Conservation (phyloP, 805 yeast genomes). For the Starmera amethionina region DNA sequence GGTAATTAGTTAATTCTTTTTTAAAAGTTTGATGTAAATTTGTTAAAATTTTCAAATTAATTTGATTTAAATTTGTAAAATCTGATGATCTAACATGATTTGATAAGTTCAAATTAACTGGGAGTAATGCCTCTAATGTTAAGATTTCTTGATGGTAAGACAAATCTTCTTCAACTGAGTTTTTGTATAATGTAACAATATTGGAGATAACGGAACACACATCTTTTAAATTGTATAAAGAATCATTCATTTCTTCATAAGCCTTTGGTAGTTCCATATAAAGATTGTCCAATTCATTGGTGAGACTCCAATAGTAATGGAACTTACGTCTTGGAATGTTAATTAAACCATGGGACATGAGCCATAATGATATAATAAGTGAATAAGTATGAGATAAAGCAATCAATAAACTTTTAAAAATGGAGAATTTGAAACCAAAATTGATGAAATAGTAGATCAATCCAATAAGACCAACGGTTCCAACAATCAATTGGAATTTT, state of each 20-base stretch:
- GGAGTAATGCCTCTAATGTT: slow-evolving; percentile 5
- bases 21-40: slow-evolving; percentile 43
- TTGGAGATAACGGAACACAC: slow-evolving; percentile 41
- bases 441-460: slow-evolving; percentile 48
- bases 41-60: slow-evolving; percentile 34
- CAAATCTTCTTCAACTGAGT: slow-evolving; percentile 7
- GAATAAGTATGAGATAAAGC: slow-evolving; percentile 75
- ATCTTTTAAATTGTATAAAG: slow-evolving; percentile 53
- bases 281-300: slow-evolving; percentile 22
- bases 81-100: slow-evolving; percentile 17
- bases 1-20: slow-evolving; percentile 37
- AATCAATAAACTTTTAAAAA: slow-evolving; percentile 57
- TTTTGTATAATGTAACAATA: slow-evolving; percentile 28
- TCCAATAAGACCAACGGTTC: slow-evolving; percentile 42
- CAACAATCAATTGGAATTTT: slow-evolving; percentile 49
- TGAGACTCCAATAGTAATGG: slow-evolving; percentile 25
- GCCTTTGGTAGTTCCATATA: slow-evolving; percentile 48
- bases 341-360: slow-evolving; percentile 76
- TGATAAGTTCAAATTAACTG: slow-evolving; percentile 11
- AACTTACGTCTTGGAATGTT: slow-evolving; percentile 46
- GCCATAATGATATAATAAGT: slow-evolving; percentile 64
- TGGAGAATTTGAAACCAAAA: slow-evolving; percentile 43
- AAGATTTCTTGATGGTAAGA: slow-evolving; percentile 1
- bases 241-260: slow-evolving; percentile 54
- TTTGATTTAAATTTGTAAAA: slow-evolving; percentile 13